These are phyloP conservation scores for Xylariaceae sp. DNA, from an alignment of 2,329 filamentous ascomycete genomes.

Conservation along the genomic window DNA sequence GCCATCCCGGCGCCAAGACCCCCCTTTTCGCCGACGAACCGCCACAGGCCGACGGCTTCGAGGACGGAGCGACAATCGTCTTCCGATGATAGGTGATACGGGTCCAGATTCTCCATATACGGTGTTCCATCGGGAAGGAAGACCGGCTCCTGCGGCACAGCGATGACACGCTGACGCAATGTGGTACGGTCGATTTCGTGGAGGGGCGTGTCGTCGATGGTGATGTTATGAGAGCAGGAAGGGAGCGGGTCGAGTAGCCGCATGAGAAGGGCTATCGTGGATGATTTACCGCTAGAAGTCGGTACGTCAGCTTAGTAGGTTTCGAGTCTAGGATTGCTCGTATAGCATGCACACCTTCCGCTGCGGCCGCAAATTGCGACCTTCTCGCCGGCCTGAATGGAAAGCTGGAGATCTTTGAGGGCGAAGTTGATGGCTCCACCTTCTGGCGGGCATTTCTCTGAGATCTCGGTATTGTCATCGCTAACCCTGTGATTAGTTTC, in stretches of 20 bases:
- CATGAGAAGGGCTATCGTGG: conserved; percentile 43
- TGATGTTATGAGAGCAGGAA: conserved; percentile 28
- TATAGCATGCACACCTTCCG: conserved; percentile 20
- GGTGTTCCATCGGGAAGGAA: conserved; percentile 44
- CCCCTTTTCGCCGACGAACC: conserved; percentile 28
- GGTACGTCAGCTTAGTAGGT: no score
- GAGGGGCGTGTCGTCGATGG: conserved; percentile 40
- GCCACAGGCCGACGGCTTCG: conserved; percentile 27
- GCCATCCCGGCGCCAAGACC: conserved; percentile 40
- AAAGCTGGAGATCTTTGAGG: conserved; percentile 34
- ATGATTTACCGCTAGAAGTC: conserved; percentile 44
- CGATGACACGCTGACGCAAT: conserved; percentile 44
- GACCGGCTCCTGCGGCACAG: conserved; percentile 47
- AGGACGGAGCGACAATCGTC: conserved; percentile 30
- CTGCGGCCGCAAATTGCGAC: conserved; percentile 40
- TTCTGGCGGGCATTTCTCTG: background rate
- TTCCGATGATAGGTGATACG: conserved; percentile 23
- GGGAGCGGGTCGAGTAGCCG: conserved; percentile 41
- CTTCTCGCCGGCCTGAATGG: conserved; percentile 36
- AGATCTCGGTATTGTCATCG: conserved; percentile 3
- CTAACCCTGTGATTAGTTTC: conserved; percentile 3
- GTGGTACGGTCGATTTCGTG: conserved; percentile 36
- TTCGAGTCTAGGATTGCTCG: no score
- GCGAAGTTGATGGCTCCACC: conserved; percentile 20
- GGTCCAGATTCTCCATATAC: conserved; percentile 40